phyloP scores from a whole-genome alignment of 2,329 filamentous ascomycete genomes.

The Aspergillus neotritici region DNA sequence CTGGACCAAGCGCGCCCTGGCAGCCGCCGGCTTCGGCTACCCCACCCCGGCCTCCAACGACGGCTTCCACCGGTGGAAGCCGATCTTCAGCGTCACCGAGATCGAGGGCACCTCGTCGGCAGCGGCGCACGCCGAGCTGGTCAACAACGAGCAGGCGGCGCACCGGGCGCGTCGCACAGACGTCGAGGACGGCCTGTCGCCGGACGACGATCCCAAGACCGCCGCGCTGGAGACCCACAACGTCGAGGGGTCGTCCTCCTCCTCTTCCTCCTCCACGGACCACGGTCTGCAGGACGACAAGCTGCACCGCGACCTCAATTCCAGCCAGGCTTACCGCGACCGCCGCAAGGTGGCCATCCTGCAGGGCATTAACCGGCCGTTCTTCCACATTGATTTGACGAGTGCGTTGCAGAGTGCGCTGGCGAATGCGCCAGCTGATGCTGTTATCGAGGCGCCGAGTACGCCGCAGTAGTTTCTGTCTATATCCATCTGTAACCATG shows the following conservation, averaged over 20 bases:
- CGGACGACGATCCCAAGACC: slow-evolving; percentile 23
- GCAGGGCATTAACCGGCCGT: slow-evolving; percentile 78
- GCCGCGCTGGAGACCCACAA: slow-evolving; percentile 28
- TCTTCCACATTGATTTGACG: slow-evolving; percentile 91
- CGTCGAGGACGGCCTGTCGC: slow-evolving; percentile 26
- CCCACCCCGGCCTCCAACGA: slow-evolving; percentile 55
- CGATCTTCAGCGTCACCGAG: slow-evolving; percentile 91
- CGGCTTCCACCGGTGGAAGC: slow-evolving; percentile 69
- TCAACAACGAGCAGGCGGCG: slow-evolving; percentile 53
- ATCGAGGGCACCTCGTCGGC: slow-evolving; percentile 67
- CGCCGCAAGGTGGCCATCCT: slow-evolving; percentile 56
- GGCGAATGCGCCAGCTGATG: slow-evolving; percentile 59
- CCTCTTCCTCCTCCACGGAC: slow-evolving; percentile 15
- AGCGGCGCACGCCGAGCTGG: slow-evolving; percentile 60
- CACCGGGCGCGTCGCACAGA: slow-evolving; percentile 22
- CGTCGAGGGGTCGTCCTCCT: slow-evolving; percentile 16
- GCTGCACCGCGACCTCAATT: slow-evolving; percentile 42
- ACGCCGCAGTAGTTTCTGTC: neutral
- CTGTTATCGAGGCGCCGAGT: slow-evolving; percentile 4
- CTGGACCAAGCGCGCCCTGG: slow-evolving; percentile 89
- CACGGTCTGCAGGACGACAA: slow-evolving; percentile 31
- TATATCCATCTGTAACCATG: slow-evolving; percentile 5
- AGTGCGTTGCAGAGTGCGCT: slow-evolving; percentile 84
- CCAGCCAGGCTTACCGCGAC: slow-evolving; percentile 44
- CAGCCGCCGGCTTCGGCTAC: slow-evolving; percentile 81